Evolutionary conservation across 768 basidiomycete genomes (phyloP).

Genomic region (Hygrocybe punicea): DNA sequence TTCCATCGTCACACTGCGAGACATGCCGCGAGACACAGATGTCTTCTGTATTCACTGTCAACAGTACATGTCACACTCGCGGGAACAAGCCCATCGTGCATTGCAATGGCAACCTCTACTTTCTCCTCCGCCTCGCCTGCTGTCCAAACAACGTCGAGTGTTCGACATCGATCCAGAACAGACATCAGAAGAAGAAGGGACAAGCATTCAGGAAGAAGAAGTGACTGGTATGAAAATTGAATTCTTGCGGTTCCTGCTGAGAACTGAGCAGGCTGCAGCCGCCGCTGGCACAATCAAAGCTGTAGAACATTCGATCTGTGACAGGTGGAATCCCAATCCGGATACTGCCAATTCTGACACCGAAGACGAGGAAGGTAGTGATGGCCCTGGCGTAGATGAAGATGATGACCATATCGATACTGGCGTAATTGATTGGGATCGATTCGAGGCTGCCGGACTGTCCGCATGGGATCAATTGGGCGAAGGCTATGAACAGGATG

Average conservation of each 20-base stretch:
- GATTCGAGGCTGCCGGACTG: constrained; percentile 8
- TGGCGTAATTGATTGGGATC: constrained; percentile 1
- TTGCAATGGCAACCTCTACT: not conserved
- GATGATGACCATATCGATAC: constrained; percentile 5
- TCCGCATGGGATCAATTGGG: constrained; percentile 13
- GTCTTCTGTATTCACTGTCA: constrained; percentile 3
- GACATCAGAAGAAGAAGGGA: not conserved
- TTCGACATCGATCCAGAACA: not conserved
- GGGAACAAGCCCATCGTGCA: not conserved
- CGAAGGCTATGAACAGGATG: constrained; percentile 17
- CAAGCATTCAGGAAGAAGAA: not conserved
- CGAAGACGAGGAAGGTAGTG: not conserved
- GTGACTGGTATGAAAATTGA: not conserved
- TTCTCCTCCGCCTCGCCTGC: not conserved
- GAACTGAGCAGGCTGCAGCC: not conserved
- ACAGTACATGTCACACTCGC: not conserved
- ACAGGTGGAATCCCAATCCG: constrained; percentile 1
- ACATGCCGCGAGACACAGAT: not conserved
- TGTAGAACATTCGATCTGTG: not conserved
- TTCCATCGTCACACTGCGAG: not conserved
- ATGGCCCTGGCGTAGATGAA: not conserved
- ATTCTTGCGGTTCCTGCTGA: no score
- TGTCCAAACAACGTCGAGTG: not conserved
- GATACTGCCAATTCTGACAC: constrained; percentile 12
- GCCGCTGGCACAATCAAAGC: not conserved